Base-by-base conservation (phyloP, 1,139 yeast species). In the Yamadazyma conglobata region DNA sequence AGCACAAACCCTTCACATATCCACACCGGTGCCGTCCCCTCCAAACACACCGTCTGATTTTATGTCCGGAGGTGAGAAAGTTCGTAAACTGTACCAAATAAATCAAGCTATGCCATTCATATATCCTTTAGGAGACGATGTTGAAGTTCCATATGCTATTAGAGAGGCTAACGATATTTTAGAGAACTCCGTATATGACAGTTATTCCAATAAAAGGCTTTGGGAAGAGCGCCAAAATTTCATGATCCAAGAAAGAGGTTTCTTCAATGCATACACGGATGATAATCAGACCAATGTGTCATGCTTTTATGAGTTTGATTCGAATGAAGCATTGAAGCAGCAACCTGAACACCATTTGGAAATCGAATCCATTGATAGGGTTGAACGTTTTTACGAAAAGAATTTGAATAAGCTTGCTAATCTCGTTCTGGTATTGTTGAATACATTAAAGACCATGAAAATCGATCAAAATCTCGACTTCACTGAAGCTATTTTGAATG, bases 11-110 rank as follows among this genome's bases (percentile, higher is more conserved):
- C 60, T 82, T 3, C 95, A 88, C 53, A 70, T 88, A 11, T 89
- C 95, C 0, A 87, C 96, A 0, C 96, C 95, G 0, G 85, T 83
- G 0, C 93, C 95, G 1, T 83, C 95, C 0, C 95, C 95, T 0
- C 81, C 85, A 0, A 55, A 76, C 7, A 73, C 82, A 1, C 88
- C 94, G 15, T 64, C 71, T 4, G 73, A 68, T 27, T 68, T 58
- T 34, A 62, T 70, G 60, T 54, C 73, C 4, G 77, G 77, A 1
- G 84, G 84, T 9, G 82, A 76, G 35, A 84, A 80, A 46, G 69
- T 72, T 19, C 72, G 87, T 42, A 79, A 81, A 43, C 75, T 86
- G 34, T 85, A 80, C 45, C 89, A 85, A 55, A 76, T 91, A 0
- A 84, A 85, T 50, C 85, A 82, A 45, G 72, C 80, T 9, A 81